A percentile compares a stretch with the other conserved stretches of the same genome.
These are phyloP conservation scores for Macadamia tetraphylla DNA, from an alignment of 164 flowering plant genomes.

Conservation along the genomic window DNA sequence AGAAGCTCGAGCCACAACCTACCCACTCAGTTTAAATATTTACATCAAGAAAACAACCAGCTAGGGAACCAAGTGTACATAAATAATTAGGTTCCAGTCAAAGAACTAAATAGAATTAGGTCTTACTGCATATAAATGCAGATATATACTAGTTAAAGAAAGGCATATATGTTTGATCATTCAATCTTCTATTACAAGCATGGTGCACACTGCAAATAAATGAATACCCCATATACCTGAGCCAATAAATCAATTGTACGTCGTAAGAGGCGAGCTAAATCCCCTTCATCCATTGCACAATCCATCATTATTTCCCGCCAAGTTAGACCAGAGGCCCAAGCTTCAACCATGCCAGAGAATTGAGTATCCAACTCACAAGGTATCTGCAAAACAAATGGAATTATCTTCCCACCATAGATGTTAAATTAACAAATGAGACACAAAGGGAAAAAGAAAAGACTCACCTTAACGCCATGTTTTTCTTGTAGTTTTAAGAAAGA, in stretches of 20 bases:
- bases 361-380: constrained; percentile 81
- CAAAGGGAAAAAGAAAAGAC: constrained; percentile 5
- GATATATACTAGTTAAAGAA: too few relatives aligned
- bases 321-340: constrained; percentile 94
- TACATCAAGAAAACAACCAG: too few relatives aligned
- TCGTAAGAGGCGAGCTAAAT: constrained; percentile 81
- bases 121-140: too few relatives aligned
- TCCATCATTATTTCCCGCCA: constrained; percentile 99
- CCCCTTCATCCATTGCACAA: constrained; percentile 98
- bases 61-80: too few relatives aligned
- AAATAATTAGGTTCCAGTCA: too few relatives aligned
- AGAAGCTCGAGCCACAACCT: not conserved
- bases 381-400: constrained; percentile 31
- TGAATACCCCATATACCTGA: constrained; percentile 36
- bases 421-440: not conserved
- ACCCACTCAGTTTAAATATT: too few relatives aligned
- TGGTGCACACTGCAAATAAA: not conserved
- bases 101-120: too few relatives aligned
- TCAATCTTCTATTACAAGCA: too few relatives aligned
- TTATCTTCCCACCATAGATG: not conserved
- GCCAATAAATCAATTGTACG: constrained; percentile 80
- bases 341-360: constrained; percentile 94
- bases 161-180: not conserved
- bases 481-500: constrained; percentile 66
- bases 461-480: constrained; percentile 70